Evolutionary conservation across 768 basidiomycete species (phyloP).

Genomic region (Calocera viscosa): DNA sequence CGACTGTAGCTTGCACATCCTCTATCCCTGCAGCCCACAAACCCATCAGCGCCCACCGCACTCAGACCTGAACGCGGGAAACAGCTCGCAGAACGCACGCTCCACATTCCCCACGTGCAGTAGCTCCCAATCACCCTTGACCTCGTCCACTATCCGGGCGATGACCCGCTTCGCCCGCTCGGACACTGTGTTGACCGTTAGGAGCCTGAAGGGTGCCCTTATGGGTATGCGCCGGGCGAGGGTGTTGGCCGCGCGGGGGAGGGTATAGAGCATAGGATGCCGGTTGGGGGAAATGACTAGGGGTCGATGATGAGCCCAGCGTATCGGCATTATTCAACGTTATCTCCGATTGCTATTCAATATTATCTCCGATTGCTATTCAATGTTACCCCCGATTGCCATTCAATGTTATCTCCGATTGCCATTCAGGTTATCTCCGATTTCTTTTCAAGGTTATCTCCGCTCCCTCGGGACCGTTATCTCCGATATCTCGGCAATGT

Average conservation of each 20-base stretch:
- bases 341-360: background rate
- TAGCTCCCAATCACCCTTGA: constrained; percentile 23
- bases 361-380: background rate
- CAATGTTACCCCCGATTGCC: background rate
- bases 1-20: background rate
- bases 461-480: too few relatives aligned
- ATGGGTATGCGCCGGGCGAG: too few relatives aligned
- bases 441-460: too few relatives aligned
- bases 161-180: constrained; percentile 24
- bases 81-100: constrained; percentile 20
- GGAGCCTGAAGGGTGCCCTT: constrained; percentile 18
- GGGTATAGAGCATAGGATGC: too few relatives aligned
- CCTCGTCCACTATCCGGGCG: constrained; percentile 21
- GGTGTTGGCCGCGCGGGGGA: too few relatives aligned
- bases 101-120: constrained; percentile 23
- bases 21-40: background rate
- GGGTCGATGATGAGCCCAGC: too few relatives aligned
- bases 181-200: constrained; percentile 25
- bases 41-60: too few relatives aligned
- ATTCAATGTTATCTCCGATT: too few relatives aligned
- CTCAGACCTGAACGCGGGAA: too few relatives aligned
- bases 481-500: too few relatives aligned
- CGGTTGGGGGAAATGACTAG: too few relatives aligned
- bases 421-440: too few relatives aligned
- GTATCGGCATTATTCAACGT: background rate